A percentile compares a stretch with the other conserved stretches of the same genome.
Evolutionary conservation across 2,329 filamentous ascomycete species (phyloP).

Genomic region (Didymella pomorum): DNA sequence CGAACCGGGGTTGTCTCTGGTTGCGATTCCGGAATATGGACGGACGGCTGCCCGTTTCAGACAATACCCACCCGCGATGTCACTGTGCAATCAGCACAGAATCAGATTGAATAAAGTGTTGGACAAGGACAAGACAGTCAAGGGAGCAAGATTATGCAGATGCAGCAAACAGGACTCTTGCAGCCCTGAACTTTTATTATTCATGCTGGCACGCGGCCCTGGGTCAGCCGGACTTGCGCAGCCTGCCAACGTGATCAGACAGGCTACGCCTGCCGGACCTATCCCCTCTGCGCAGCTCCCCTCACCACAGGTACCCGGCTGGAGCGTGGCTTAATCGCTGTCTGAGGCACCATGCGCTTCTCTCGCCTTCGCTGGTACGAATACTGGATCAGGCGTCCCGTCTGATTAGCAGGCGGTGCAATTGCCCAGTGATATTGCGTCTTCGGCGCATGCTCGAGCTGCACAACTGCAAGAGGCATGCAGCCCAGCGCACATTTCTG

Average conservation of each 20-base stretch:
- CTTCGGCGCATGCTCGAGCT: conserved; percentile 20
- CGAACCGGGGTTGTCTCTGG: conserved; percentile 32
- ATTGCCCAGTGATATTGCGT: conserved; percentile 15
- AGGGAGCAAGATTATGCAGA: not conserved
- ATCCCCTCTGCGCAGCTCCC: conserved; percentile 2
- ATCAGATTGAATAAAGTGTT: not conserved
- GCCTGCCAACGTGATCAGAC: conserved; percentile 31
- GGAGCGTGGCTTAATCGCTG: conserved; percentile 24
- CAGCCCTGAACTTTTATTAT: conserved; percentile 14
- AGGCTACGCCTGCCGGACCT: not conserved
- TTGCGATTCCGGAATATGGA: conserved; percentile 14
- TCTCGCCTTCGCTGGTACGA: conserved; percentile 14
- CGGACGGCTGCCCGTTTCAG: conserved; percentile 16
- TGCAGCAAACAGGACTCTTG: not conserved
- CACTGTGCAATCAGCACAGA: conserved; percentile 8
- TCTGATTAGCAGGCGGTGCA: conserved; percentile 5
- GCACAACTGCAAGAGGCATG: conserved; percentile 1
- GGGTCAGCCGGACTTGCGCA: conserved; percentile 15
- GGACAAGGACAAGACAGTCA: not conserved
- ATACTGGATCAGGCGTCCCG: conserved; percentile 17
- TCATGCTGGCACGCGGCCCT: conserved; percentile 11
- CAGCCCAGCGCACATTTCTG: conserved; percentile 7
- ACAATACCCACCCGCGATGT: conserved; percentile 17
- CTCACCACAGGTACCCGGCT: conserved; percentile 21
- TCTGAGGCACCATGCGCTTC: conserved; percentile 23